Conservation (phyloP, 1,139 yeast genomes). For the Hyphopichia buzzinii region DNA sequence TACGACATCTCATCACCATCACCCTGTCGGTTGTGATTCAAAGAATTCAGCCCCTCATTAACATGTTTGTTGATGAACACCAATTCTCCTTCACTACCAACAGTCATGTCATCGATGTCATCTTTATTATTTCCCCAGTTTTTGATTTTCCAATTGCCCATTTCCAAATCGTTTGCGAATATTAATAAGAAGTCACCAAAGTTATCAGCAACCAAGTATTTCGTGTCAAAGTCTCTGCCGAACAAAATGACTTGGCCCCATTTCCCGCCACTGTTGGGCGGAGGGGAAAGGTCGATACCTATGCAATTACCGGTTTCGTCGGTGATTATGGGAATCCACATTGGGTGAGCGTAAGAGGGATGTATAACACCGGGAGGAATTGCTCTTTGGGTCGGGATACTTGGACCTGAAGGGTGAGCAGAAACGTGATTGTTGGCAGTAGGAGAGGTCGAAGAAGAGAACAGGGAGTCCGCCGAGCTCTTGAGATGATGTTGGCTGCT, state of each 20-base stretch:
- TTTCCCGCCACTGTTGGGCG: constrained; percentile 52
- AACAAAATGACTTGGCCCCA: constrained; percentile 85
- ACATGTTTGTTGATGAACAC: constrained; percentile 51
- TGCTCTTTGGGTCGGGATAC: constrained; percentile 61
- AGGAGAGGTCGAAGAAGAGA: background rate
- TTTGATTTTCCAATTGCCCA: constrained; percentile 68
- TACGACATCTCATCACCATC: constrained; percentile 54
- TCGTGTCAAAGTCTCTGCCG: constrained; percentile 87
- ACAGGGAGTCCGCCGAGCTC: constrained; percentile 6
- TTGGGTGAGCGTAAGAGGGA: constrained; percentile 75
- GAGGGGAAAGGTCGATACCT: constrained; percentile 88
- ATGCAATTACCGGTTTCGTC: constrained; percentile 89
- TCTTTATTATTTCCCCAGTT: constrained; percentile 27
- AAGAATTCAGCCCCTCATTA: background rate
- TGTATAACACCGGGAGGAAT: constrained; percentile 75
- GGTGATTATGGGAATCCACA: constrained; percentile 88
- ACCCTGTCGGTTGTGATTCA: constrained; percentile 14
- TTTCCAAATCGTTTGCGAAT: constrained; percentile 82
- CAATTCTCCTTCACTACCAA: constrained; percentile 70
- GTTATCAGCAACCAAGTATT: constrained; percentile 71
- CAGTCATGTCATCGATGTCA: constrained; percentile 48
- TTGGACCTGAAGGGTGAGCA: background rate
- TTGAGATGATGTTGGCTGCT: constrained; percentile 1
- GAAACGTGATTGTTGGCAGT: constrained; percentile 6
- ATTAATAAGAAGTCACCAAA: constrained; percentile 82